A percentile compares a stretch with the other conserved stretches of the same genome.
These are phyloP conservation scores for Leishmania arabica DNA, from an alignment of 208 protist species.

Conservation along the genomic window DNA sequence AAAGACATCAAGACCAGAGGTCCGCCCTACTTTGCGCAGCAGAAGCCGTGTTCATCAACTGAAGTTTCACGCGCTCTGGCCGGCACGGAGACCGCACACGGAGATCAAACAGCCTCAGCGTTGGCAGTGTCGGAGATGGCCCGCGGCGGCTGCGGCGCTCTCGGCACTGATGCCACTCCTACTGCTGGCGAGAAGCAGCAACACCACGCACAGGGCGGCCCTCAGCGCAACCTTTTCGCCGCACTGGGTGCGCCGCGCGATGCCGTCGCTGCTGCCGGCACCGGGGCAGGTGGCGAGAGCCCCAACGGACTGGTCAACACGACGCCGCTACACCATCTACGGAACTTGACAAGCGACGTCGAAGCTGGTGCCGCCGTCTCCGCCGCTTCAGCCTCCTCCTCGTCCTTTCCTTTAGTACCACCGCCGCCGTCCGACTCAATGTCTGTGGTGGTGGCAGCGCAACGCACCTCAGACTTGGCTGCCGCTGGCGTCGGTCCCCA, in stretches of 20 bases:
- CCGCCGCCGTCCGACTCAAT: background rate
- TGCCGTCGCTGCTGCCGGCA: background rate
- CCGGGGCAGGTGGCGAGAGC: background rate
- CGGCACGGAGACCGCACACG: background rate
- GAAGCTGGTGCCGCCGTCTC: background rate
- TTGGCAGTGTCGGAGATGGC: background rate
- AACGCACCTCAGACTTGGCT: background rate
- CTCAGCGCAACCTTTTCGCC: slow-evolving; percentile 13
- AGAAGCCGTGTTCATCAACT: background rate
- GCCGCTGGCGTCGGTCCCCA: background rate
- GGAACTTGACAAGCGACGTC: background rate
- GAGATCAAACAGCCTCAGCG: background rate
- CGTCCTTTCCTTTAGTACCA: background rate
- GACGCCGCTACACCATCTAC: slow-evolving; percentile 1
- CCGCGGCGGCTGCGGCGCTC: background rate
- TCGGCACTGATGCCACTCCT: background rate
- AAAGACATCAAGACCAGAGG: background rate
- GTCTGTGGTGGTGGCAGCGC: background rate
- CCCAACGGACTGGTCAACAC: slow-evolving; percentile 16
- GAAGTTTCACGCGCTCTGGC: background rate
- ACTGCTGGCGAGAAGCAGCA: background rate
- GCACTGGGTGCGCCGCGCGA: slow-evolving; percentile 13
- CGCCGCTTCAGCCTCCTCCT: background rate
- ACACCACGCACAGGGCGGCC: background rate
- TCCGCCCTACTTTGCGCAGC: background rate